A percentile compares a stretch with the other conserved stretches of the same genome.
Evolutionary conservation across 345 rosid species (phyloP).

Genomic region (Bruguiera parviflora): DNA sequence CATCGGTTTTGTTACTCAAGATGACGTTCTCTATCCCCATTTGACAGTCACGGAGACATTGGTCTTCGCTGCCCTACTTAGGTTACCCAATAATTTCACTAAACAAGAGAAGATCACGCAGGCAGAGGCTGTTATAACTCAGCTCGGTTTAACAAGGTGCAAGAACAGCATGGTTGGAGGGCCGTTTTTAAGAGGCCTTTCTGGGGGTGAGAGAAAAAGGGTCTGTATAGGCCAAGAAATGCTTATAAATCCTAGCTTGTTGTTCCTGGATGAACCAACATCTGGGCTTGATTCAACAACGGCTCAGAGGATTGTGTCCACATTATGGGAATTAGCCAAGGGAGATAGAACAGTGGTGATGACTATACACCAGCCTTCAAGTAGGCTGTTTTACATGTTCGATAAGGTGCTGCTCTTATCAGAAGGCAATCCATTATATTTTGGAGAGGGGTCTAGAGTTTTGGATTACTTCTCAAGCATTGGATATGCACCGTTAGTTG

Average conservation of each 20-base stretch:
- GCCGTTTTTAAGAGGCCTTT: conserved; percentile 39
- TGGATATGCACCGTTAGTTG: conserved; percentile 37
- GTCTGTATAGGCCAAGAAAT: conserved; percentile 55
- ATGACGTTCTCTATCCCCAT: conserved; percentile 18
- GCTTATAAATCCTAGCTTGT: conserved; percentile 51
- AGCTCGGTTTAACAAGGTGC: conserved; percentile 30
- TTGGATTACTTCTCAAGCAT: conserved; percentile 47
- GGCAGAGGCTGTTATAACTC: conserved; percentile 9
- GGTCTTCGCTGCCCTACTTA: conserved; percentile 21
- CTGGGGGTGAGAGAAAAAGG: conserved; percentile 59
- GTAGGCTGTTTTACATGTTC: conserved; percentile 57
- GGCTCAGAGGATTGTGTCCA: conserved; percentile 46
- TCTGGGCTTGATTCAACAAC: conserved; percentile 58
- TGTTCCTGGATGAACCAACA: conserved; percentile 58
- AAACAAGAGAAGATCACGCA: conserved; percentile 11
- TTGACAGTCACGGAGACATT: conserved; percentile 16
- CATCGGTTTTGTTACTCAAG: conserved; percentile 16
- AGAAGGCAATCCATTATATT: conserved; percentile 48
- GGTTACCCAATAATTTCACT: conserved; percentile 15
- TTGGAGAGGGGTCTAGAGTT: conserved; percentile 36
- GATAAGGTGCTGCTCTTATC: conserved; percentile 51
- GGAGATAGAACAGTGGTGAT: conserved; percentile 47
- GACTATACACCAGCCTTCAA: conserved; percentile 63
- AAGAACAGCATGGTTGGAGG: conserved; percentile 41
- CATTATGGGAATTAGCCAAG: conserved; percentile 35